Base-by-base conservation (phyloP, 2,329 filamentous ascomycete genomes). In the Neophaeococcomyces mojaviensis region DNA sequence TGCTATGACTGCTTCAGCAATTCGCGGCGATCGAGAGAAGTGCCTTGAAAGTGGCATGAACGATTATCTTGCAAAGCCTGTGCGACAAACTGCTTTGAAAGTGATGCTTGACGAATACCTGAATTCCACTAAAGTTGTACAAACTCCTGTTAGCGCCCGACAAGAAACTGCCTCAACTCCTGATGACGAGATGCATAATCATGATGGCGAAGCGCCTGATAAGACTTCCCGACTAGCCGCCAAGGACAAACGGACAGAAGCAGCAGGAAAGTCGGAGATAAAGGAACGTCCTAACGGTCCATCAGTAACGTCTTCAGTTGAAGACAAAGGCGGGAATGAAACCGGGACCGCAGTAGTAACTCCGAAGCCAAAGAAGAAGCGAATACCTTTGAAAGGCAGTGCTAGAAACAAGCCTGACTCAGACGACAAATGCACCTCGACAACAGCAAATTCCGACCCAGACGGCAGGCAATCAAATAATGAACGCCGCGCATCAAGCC, bases 31-130 rank as follows among this genome's bases (percentile, higher is more conserved):
- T 61, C 77, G 89, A 39, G 90, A 97, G 63, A 96, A 94, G 67
- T 96, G 90, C 57, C 70, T 96, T n/a, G 87, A 88, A 40, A 87
- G 88, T 1, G 90, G 90, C 36, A 97, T 97, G 90, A 95, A 96
- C 64, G 92, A 96, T 59, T 97, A 96, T 59, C 77, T 96, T 1
- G 88, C 90, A 13, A 97, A 97, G 63, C 90, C 90, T 1, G 90
- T 97, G n/a, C 78, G 88, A 50, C 87, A 86, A 3, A 85, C 89
- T 38, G 82, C 94, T 33, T 71, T 97, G 44, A 92, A 87, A 66
- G 81, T 81, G 59, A 90, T 96, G 69, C 69, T 97, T 10, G 80
- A 85, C 55, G 73, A 74, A 24, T 85, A 85, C 57, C 71, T 85
- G 7, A 67, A 49, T 20, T 53, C 49, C 18, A 53, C 43, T 18